Evolutionary conservation across 805 yeast genomes (phyloP).

Genomic region (Candida dendrica): DNA sequence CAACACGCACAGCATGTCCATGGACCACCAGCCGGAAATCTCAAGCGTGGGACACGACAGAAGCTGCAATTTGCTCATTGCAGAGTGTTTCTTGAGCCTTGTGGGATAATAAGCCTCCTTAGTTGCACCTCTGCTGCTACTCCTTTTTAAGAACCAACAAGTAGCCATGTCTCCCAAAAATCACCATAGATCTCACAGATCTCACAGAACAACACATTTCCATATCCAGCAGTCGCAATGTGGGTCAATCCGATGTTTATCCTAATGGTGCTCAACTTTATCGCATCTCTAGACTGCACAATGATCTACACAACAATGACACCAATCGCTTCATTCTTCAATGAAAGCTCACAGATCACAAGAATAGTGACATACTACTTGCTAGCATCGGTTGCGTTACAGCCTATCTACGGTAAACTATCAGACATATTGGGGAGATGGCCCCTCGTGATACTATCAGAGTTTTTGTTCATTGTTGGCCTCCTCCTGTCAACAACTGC

Average conservation of each 20-base stretch:
- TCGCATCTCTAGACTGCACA: slow-evolving; percentile 52
- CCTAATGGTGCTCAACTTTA: slow-evolving; percentile 33
- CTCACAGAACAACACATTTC: too few relatives aligned
- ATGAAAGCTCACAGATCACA: slow-evolving; percentile 37
- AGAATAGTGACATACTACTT: slow-evolving; percentile 68
- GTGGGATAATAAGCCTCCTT: too few relatives aligned
- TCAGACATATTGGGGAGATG: slow-evolving; percentile 54
- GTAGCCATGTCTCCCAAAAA: too few relatives aligned
- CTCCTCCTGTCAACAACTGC: slow-evolving; percentile 33
- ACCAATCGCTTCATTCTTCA: slow-evolving; percentile 47
- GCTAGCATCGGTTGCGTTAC: slow-evolving; percentile 60
- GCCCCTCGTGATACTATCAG: slow-evolving; percentile 32
- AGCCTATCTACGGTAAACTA: slow-evolving; percentile 60
- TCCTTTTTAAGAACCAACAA: too few relatives aligned
- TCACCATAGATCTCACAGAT: too few relatives aligned
- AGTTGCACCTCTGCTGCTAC: too few relatives aligned
- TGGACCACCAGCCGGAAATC: too few relatives aligned
- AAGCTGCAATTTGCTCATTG: too few relatives aligned
- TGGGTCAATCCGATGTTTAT: slow-evolving; percentile 8
- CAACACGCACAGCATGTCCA: too few relatives aligned
- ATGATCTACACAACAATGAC: slow-evolving; percentile 47
- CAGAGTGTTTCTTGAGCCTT: too few relatives aligned
- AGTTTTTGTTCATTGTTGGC: slow-evolving; percentile 36
- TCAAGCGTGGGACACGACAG: too few relatives aligned
- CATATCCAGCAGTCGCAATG: too few relatives aligned